A percentile compares a stretch with the other conserved stretches of the same genome.
Evolutionary conservation across 2,329 filamentous ascomycete species (phyloP).

Genomic region (Dactylellina leptospora): DNA sequence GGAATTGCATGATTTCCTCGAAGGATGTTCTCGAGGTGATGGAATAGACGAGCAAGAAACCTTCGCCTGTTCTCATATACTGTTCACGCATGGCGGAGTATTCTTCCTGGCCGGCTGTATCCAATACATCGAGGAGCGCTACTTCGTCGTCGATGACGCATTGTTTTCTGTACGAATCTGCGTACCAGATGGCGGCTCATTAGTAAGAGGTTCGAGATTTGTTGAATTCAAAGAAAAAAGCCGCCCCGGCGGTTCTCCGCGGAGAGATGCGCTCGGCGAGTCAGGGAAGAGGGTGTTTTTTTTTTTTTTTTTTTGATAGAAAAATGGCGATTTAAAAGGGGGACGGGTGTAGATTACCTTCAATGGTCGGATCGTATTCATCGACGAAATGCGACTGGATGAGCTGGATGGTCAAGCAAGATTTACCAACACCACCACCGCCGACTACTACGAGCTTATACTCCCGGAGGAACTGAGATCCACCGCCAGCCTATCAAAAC

Average conservation of each 20-base stretch:
- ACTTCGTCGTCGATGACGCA: constrained; percentile 99
- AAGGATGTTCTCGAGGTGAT: constrained; percentile 98
- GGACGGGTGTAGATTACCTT: constrained; percentile 71
- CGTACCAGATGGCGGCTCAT: constrained; percentile 55
- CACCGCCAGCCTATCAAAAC: background rate
- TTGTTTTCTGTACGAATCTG: constrained; percentile 99
- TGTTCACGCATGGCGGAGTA: constrained; percentile 99
- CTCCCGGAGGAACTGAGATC: too few relatives aligned
- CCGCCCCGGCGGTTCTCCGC: too few relatives aligned
- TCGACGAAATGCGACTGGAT: constrained; percentile 98
- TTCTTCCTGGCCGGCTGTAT: constrained; percentile 98
- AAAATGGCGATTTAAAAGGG: too few relatives aligned
- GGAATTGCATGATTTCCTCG: constrained; percentile 97
- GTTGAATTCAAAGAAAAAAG: background rate
- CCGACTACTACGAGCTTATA: constrained; percentile 98
- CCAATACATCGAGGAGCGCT: constrained; percentile 94
- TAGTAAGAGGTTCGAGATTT: too few relatives aligned
- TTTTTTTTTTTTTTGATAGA: too few relatives aligned
- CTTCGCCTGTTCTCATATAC: constrained; percentile 99
- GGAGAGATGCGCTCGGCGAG: too few relatives aligned
- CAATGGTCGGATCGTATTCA: constrained; percentile 98
- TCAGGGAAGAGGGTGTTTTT: too few relatives aligned
- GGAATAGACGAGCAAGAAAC: constrained; percentile 96
- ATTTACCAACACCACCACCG: constrained; percentile 98
- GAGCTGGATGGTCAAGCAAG: constrained; percentile 96